Evolutionary conservation across 2,329 filamentous ascomycete species (phyloP).

Genomic region (Phaeoacremonium minimum): DNA sequence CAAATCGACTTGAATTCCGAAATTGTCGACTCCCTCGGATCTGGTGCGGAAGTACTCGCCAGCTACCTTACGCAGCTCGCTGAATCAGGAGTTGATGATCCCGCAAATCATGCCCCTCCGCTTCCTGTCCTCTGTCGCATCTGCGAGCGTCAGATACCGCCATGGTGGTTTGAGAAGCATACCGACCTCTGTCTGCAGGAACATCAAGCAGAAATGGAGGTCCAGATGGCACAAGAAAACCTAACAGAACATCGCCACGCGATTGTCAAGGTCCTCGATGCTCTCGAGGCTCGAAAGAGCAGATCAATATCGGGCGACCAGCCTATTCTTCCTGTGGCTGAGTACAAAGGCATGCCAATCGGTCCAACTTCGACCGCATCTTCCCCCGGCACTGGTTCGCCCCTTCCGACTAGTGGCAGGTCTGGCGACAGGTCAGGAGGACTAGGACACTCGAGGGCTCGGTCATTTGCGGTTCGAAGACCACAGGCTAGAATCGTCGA

Average conservation of each 20-base stretch:
- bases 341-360: conserved; percentile 86
- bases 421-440: conserved; percentile 68
- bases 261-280: conserved; percentile 93
- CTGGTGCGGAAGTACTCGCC: conserved; percentile 90
- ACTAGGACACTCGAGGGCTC: conserved; percentile 73
- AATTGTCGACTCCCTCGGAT: conserved; percentile 88
- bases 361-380: conserved; percentile 69
- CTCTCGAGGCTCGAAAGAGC: conserved; percentile 74
- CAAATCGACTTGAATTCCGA: conserved; percentile 89
- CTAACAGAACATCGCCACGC: conserved; percentile 88
- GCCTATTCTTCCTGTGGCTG: conserved; percentile 53
- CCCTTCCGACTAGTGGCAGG: conserved; percentile 66
- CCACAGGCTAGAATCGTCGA: conserved; percentile 93
- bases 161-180: conserved; percentile 99
- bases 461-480: conserved; percentile 86
- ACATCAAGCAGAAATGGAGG: conserved; percentile 94
- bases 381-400: conserved; percentile 68
- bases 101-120: conserved; percentile 73
- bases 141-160: conserved; percentile 92
- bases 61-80: conserved; percentile 88
- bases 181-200: conserved; percentile 94
- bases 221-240: conserved; percentile 91
- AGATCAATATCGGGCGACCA: conserved; percentile 56
- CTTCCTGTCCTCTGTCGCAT: conserved; percentile 89
- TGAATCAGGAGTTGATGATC: conserved; percentile 74